Conservation (phyloP, 2,329 filamentous ascomycete species). For the Fusarium sp. region DNA sequence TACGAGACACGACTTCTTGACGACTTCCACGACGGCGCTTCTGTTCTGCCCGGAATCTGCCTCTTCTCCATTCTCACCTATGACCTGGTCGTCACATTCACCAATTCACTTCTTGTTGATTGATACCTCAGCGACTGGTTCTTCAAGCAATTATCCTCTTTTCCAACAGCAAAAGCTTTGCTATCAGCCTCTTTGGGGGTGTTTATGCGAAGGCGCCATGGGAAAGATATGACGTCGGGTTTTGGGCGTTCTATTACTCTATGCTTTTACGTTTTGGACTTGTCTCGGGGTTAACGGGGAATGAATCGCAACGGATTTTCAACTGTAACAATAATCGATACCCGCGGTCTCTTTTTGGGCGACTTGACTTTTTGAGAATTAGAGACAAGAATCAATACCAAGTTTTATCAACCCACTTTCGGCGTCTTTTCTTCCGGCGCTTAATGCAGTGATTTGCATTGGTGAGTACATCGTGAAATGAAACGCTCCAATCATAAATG, state of each 20-base stretch:
- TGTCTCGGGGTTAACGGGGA: constrained; percentile 21
- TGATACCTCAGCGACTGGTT: constrained; percentile 23
- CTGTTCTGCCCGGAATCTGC: not conserved
- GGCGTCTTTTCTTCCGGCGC: constrained; percentile 10
- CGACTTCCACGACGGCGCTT: constrained; percentile 30
- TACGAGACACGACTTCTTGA: constrained; percentile 22
- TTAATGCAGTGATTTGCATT: not conserved
- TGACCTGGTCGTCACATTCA: constrained; percentile 12
- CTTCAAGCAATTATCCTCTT: not conserved
- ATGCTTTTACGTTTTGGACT: constrained; percentile 22
- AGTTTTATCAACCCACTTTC: constrained; percentile 13
- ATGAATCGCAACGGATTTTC: constrained; percentile 12
- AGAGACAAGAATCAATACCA: constrained; percentile 24
- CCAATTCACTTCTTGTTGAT: constrained; percentile 21
- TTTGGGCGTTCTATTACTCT: constrained; percentile 12
- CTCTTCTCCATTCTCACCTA: constrained; percentile 4
- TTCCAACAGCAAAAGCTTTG: not conserved
- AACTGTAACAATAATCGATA: constrained; percentile 38
- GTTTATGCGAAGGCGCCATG: constrained; percentile 15
- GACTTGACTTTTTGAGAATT: constrained; percentile 11
- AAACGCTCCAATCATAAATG: constrained; percentile 29
- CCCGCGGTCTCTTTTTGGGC: constrained; percentile 25
- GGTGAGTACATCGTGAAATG: not conserved
- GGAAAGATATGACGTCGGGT: constrained; percentile 25
- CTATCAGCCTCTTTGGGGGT: not conserved